Conservation (phyloP, 345 rosid genomes). For the Dimocarpus longan region DNA sequence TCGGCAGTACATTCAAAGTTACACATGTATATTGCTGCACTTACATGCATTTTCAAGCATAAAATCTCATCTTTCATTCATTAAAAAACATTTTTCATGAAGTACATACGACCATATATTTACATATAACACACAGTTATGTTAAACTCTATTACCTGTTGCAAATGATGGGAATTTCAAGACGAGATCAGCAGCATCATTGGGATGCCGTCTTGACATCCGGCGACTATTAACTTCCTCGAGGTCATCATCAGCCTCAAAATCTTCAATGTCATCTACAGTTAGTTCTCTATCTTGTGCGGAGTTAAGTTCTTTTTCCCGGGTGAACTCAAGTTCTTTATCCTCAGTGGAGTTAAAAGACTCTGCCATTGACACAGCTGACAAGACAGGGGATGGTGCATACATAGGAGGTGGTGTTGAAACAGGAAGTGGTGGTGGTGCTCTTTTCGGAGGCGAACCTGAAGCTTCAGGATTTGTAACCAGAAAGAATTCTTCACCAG, state of each 20-base stretch:
- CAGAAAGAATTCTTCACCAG: constrained; percentile 86
- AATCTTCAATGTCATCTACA: constrained; percentile 98
- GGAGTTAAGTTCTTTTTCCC: constrained; percentile 73
- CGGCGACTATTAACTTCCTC: constrained; percentile 70
- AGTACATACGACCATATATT: neutral
- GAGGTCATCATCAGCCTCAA: constrained; percentile 73
- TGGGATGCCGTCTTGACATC: constrained; percentile 68
- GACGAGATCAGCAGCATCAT: constrained; percentile 73
- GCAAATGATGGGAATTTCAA: constrained; percentile 79
- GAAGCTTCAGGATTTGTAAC: constrained; percentile 79
- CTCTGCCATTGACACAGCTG: constrained; percentile 59
- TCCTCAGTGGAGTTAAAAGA: constrained; percentile 70
- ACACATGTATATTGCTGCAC: neutral
- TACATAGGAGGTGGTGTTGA: constrained; percentile 50
- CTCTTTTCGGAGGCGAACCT: constrained; percentile 93
- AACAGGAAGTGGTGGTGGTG: constrained; percentile 72
- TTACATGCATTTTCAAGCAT: neutral
- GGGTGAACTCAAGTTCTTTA: constrained; percentile 65
- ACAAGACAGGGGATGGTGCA: constrained; percentile 50
- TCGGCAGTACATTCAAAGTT: neutral
- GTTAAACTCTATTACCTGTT: constrained; percentile 58
- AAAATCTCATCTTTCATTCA: neutral
- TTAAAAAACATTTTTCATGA: neutral
- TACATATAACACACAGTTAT: neutral
- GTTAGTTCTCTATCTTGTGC: constrained; percentile 73